A percentile compares a stretch with the other conserved stretches of the same genome.
Evolutionary conservation across 2,329 filamentous ascomycete genomes (phyloP).

Genomic region (Xylariaceae sp.): DNA sequence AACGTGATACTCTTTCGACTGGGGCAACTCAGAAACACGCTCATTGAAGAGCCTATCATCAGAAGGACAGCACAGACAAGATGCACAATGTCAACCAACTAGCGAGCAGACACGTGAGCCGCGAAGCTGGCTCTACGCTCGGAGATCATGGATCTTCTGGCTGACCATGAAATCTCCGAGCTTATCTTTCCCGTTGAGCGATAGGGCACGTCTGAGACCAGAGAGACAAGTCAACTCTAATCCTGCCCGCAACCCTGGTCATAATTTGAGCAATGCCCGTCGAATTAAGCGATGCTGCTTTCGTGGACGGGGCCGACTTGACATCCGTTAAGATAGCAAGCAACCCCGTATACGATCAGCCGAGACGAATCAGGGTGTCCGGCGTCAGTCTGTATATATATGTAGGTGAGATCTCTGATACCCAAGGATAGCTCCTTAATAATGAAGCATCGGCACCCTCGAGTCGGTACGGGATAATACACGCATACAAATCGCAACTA

Average conservation of each 20-base stretch:
- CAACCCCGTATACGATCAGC: slow-evolving; percentile 13
- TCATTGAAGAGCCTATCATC: slow-evolving; percentile 18
- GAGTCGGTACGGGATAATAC: slow-evolving; percentile 10
- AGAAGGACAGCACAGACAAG: slow-evolving; percentile 14
- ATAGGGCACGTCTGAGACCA: neutral
- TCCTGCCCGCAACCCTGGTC: too few relatives aligned
- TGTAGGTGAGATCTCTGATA: too few relatives aligned
- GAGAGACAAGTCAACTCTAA: too few relatives aligned
- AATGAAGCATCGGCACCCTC: too few relatives aligned
- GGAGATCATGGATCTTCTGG: slow-evolving; percentile 22
- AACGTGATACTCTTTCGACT: slow-evolving; percentile 22
- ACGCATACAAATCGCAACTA: slow-evolving; percentile 19
- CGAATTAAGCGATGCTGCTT: slow-evolving; percentile 13
- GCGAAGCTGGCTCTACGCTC: slow-evolving; percentile 17
- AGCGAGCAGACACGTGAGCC: slow-evolving; percentile 14
- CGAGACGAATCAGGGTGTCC: slow-evolving; percentile 13
- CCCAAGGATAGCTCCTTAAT: too few relatives aligned
- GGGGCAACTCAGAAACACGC: slow-evolving; percentile 26
- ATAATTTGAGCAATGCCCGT: slow-evolving; percentile 5
- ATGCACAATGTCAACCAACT: neutral
- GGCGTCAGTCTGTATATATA: too few relatives aligned
- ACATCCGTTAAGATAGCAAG: slow-evolving; percentile 13
- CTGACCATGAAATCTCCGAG: slow-evolving; percentile 21
- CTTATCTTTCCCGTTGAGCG: slow-evolving; percentile 16
- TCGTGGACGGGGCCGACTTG: slow-evolving; percentile 1